Evolutionary conservation across 2,329 filamentous ascomycete genomes (phyloP), one percentile per base, ranked within the genome.

Genomic region (Penicillium aurantiogriseum): DNA sequence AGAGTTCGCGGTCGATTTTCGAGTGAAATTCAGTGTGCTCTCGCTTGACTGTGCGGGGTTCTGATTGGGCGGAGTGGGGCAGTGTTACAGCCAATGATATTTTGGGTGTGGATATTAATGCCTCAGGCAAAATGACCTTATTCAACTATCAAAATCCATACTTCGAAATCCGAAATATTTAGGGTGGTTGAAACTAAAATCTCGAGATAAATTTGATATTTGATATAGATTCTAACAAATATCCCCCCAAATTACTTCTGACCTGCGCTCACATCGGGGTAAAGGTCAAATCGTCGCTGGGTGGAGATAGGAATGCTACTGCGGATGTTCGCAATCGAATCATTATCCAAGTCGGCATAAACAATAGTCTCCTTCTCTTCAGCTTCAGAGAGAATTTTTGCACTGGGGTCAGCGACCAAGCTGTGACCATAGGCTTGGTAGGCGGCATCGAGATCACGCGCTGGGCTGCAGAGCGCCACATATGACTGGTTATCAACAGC

Each of bases 401-500:
- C 94, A 80, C 93, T 90, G 2, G 94, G 93, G 72, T 96, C 91
- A 7, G 89, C 88, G 54, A 97, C 81, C 80, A 97, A 80, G 67
- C 88, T 95, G 74, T 99, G 94, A 0, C 94, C 94, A 83, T 88
- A 99, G 1, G 94, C 93, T 70, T 92, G 87, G 74, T 99, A 99
- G 6, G 82, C 81, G 0, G 91, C 90, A 42, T 74, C 71, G 80
- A 87, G 81, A 74, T 96, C 91, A 59, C 93, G 82, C 33, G 93
- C 92, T 0, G 94, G 94, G 71, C 90, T 94, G 78, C 94, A 99
- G 73, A 99, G 77, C 35, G 87, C 94, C 13, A 97, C 92, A 74
- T 95, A 97, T 10, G 95, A 80, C 80, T 99, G 92, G 72, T 97
- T 97, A 71, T 99, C 93, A 67, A 96, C 83, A 5, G 93, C 94